Base-by-base conservation (phyloP, 495 filamentous ascomycete genomes). In the Penicillium maclennaniae region DNA sequence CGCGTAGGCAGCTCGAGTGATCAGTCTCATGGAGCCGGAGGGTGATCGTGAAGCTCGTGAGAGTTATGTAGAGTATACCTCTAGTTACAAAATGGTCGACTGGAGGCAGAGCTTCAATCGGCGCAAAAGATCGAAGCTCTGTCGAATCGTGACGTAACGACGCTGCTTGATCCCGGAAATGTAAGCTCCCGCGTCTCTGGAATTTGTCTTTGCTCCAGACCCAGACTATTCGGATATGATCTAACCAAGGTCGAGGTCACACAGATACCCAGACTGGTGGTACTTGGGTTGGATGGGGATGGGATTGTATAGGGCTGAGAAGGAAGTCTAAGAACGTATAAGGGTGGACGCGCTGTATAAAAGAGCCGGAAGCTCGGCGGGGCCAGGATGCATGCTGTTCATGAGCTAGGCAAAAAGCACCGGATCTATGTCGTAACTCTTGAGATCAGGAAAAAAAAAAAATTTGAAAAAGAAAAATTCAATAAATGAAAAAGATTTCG, bases 61-160 rank as follows among this genome's bases (percentile, higher is more conserved):
- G 15, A 14, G 14, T 40, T 52, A 46, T 43, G 47, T 26, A 14
- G 46, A 41, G 27, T 31, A 5, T 36, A 12, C 19, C 17, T 36
- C 17, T 25, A 40, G 31, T 23, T 47, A 55, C 40, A 16, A 47
- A 10, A 47, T n/a, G 14, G 9, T 17, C 17, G 34, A 40, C 8
- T 38, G 37, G 23, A 21, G 28, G 44, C 42, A 47, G 54, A 54
- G 56, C 50, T 53, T 43, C 59, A 53, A 54, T 45, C 50, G 45
- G 55, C 23, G 43, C 27, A 28, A 37, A 12, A 17, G 52, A 44
- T 53, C 47, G 51, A 54, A 59, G 63, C 62, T 63, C 52, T 55
- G 41, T 51, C 53, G 37, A 65, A 60, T 65, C 52, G 63, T 66
- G 63, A 66, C 63, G 63, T 66, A 66, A 63, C 47, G 49, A 62